Base-by-base conservation (phyloP, 257 asterid genomes). In the Nicotiana sylvestris region DNA sequence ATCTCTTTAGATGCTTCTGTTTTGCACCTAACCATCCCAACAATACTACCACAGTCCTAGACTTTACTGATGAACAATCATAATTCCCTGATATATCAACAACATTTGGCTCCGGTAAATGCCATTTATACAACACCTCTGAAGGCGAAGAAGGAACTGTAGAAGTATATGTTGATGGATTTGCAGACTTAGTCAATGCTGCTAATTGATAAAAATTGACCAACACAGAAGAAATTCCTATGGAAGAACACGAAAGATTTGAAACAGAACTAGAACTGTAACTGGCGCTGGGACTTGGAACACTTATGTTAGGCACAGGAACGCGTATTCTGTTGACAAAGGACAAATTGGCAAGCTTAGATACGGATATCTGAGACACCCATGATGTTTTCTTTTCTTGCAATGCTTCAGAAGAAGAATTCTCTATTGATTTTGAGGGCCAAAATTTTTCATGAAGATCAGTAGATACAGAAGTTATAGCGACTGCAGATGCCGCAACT, bases 21-120 rank as follows among this genome's bases (percentile, higher is more conserved):
- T 91, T 93, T 2, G 98, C 96, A 30, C 99, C 99, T 82, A 96
- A 86, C 99, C 99, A 96, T 77, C 99, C 99, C 61, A 96, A 90
- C 90, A 96, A 89, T 61, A 96, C 95, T 51, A 96, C 99, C 66
- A 96, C 97, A 5, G 98, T 95, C 91, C 87, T 92, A 58, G 97
- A 88, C 74, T 94, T 93, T 43, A 82, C 85, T 33, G 90, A 83
- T 17, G 90, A 90, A 86, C 91, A 88, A 83, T 84, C 88, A 55
- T 85, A 87, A 66, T 76, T 77, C 29, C 87, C 88, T 33, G 90
- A 86, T 66, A 87, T 80, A 70, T 82, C 86, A 70, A 91, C n/a
- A 57, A 94, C 66, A n/a, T 81, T 85, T 49, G 92, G 91, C 77
- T 91, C 90, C 0, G 98, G 99, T 88, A 95, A 95, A 86, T 95